Percentiles rank a stretch among this genome's conserved stretches.
Evolutionary conservation across 129 eudicot genomes (phyloP).

Genomic region (Tanacetum coccineum): DNA sequence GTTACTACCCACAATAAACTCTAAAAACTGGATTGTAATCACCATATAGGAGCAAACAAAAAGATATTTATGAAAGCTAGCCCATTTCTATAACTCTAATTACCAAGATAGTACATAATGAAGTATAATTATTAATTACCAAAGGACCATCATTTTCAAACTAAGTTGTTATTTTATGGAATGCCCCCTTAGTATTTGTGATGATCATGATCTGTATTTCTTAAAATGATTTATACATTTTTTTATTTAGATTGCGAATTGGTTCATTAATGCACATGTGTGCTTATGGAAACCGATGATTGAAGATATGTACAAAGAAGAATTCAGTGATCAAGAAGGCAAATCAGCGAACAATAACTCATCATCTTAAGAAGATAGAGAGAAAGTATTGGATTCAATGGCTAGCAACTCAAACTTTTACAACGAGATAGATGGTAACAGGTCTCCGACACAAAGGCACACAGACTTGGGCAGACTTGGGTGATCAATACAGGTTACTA

Average conservation of each 20-base stretch:
- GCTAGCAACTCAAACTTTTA: constrained; percentile 32
- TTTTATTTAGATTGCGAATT: constrained; percentile 77
- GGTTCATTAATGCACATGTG: constrained; percentile 97
- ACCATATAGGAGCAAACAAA: too few relatives aligned
- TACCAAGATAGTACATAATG: too few relatives aligned
- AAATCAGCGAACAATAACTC: constrained; percentile 41
- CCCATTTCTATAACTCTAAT: too few relatives aligned
- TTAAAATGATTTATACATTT: constrained; percentile 14
- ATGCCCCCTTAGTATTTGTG: not conserved
- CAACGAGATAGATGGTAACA: constrained; percentile 30
- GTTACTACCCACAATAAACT: too few relatives aligned
- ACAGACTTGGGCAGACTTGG: constrained; percentile 30
- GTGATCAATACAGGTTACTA: constrained; percentile 34
- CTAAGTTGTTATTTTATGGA: too few relatives aligned
- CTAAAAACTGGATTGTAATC: too few relatives aligned
- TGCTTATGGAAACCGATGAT: constrained; percentile 99
- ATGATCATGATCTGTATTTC: not conserved
- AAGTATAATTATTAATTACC: too few relatives aligned
- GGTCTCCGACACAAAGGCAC: constrained; percentile 19
- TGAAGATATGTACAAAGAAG: constrained; percentile 97
- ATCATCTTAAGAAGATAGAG: constrained; percentile 47
- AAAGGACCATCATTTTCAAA: too few relatives aligned
- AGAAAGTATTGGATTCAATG: constrained; percentile 38
- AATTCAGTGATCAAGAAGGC: constrained; percentile 60
- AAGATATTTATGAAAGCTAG: too few relatives aligned